Evolutionary conservation across 2,329 filamentous ascomycete species (phyloP).

Genomic region (Diplodia scrobiculata): DNA sequence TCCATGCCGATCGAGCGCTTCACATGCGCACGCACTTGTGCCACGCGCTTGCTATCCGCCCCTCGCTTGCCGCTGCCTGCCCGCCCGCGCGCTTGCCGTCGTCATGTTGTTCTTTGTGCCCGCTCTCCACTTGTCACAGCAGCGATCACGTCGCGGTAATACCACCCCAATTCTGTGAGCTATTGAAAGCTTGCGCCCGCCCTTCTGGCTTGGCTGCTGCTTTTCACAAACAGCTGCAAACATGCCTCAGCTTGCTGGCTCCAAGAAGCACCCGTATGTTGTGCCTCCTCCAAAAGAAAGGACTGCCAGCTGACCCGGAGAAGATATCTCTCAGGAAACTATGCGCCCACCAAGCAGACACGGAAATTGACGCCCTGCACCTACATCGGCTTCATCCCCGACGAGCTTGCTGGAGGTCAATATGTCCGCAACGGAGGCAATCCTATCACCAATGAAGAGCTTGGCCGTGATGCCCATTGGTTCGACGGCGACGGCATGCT

Average conservation of each 20-base stretch:
- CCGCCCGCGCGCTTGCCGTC: neutral
- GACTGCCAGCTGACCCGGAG: neutral
- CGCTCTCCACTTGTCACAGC: no score
- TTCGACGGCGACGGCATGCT: slow-evolving; percentile 78
- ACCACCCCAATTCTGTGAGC: neutral
- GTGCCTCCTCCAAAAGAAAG: neutral
- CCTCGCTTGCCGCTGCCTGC: neutral
- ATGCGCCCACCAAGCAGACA: slow-evolving; percentile 64
- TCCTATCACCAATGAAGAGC: slow-evolving; percentile 63
- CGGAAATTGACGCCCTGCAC: slow-evolving; percentile 60
- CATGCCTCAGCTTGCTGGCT: slow-evolving; percentile 31
- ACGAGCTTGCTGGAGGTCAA: slow-evolving; percentile 67
- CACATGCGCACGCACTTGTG: slow-evolving; percentile 2
- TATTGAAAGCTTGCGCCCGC: neutral
- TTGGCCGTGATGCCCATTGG: slow-evolving; percentile 68
- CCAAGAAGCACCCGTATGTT: slow-evolving; percentile 47
- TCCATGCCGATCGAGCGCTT: neutral
- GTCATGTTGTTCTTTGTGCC: neutral
- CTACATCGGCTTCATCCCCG: slow-evolving; percentile 61
- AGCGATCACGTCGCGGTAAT: slow-evolving; percentile 8
- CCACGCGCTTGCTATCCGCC: slow-evolving; percentile 4
- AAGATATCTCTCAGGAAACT: slow-evolving; percentile 68
- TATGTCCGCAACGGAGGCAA: slow-evolving; percentile 74
- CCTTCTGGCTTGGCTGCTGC: neutral
- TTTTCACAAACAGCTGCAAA: neutral